Evolutionary conservation across 306 rosid species (phyloP).

Genomic region (Pyrus pyrifolia): DNA sequence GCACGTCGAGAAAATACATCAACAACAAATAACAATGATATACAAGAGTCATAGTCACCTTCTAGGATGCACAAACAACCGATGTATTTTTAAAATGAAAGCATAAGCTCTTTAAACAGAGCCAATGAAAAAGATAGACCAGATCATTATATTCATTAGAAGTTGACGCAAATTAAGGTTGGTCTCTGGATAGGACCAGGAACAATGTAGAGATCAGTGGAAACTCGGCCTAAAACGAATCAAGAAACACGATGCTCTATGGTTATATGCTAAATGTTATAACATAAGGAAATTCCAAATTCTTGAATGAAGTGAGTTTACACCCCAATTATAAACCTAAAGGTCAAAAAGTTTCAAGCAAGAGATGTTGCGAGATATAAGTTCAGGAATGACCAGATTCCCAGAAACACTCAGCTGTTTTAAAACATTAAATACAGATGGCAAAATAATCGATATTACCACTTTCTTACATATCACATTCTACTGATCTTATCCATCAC

Average conservation of each 20-base stretch:
- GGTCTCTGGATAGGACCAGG: not conserved
- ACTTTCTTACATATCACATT: not conserved
- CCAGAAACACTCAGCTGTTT: not conserved
- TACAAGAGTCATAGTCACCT: not conserved
- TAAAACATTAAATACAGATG: not conserved
- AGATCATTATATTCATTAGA: not conserved
- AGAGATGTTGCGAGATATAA: not conserved
- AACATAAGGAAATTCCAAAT: not conserved
- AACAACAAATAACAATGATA: not conserved
- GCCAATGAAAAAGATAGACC: not conserved
- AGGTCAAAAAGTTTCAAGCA: not conserved
- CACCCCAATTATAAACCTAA: not conserved
- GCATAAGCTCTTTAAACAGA: not conserved
- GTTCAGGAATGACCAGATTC: not conserved
- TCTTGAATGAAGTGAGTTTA: not conserved
- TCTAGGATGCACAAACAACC: not conserved
- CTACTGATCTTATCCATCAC: not conserved
- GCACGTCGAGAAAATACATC: not conserved
- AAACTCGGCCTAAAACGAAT: not conserved
- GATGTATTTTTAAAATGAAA: not conserved
- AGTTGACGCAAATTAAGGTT: not conserved
- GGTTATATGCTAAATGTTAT: not conserved
- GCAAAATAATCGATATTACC: not conserved
- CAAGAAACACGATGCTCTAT: not conserved
- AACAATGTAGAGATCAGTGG: not conserved